phyloP scores from a whole-genome alignment of 495 filamentous ascomycete genomes.

The Neurospora sp. region DNA sequence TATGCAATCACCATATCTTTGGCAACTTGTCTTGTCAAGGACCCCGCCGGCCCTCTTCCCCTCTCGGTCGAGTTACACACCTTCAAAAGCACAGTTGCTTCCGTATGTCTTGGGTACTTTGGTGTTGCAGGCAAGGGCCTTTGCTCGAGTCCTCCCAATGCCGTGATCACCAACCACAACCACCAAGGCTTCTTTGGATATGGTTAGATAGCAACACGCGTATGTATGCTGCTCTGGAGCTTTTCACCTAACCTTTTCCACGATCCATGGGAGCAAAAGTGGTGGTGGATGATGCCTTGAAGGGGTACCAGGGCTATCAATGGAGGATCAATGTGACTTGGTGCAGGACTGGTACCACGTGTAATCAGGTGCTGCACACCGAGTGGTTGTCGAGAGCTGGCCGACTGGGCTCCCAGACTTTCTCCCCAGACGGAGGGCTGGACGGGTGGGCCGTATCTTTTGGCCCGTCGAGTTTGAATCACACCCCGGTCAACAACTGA shows the following conservation, averaged over 20 bases:
- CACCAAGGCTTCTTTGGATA: neutral
- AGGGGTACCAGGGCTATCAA: neutral
- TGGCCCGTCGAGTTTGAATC: neutral
- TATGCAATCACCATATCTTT: neutral
- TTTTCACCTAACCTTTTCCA: neutral
- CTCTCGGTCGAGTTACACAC: neutral
- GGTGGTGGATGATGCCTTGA: neutral
- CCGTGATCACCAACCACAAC: neutral
- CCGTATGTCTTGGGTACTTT: neutral
- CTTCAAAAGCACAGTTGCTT: neutral
- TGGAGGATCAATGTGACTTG: slow-evolving; percentile 9
- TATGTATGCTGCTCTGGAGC: neutral
- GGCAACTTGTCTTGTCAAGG: too few relatives aligned
- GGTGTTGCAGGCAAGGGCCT: neutral
- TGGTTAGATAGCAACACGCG: neutral
- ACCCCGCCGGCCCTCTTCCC: neutral
- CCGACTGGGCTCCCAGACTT: neutral
- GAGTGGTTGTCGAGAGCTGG: neutral
- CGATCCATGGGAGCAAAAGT: neutral
- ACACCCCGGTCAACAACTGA: neutral
- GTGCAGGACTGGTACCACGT: slow-evolving; percentile 29
- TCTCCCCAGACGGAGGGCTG: neutral
- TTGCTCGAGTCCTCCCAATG: neutral
- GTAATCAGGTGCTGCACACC: slow-evolving; percentile 21
- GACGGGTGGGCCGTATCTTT: neutral